phyloP scores from a whole-genome alignment of 805 yeast genomes.

The Candida koratica region DNA sequence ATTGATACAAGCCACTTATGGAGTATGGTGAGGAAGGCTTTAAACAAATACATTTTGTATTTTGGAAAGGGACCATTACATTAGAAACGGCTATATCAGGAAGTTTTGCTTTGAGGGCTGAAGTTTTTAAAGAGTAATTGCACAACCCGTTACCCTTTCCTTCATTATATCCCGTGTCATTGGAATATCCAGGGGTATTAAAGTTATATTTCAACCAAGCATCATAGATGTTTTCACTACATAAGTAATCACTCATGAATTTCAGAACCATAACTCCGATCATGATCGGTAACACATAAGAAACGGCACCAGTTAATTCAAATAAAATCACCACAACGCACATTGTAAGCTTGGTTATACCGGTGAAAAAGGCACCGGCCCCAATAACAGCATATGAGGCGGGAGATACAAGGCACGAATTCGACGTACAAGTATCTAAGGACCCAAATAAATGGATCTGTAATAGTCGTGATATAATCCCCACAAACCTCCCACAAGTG shows the following conservation, averaged over 20 bases:
- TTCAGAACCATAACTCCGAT: slow-evolving; percentile 72
- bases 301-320: slow-evolving; percentile 82
- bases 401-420: slow-evolving; percentile 65
- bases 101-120: slow-evolving; percentile 24
- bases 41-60: slow-evolving; percentile 27
- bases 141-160: slow-evolving; percentile 40
- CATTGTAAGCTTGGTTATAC: slow-evolving; percentile 75
- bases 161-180: slow-evolving; percentile 18
- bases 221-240: slow-evolving; percentile 63
- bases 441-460: slow-evolving; percentile 38
- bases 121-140: slow-evolving; percentile 27
- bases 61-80: slow-evolving; percentile 29
- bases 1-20: slow-evolving; percentile 16
- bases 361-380: slow-evolving; percentile 77
- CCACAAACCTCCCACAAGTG: slow-evolving; percentile 52
- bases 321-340: slow-evolving; percentile 76
- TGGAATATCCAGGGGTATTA: slow-evolving; percentile 17
- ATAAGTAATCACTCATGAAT: slow-evolving; percentile 62
- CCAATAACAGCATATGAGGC: slow-evolving; percentile 89
- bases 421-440: slow-evolving; percentile 40
- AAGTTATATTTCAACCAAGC: slow-evolving; percentile 30
- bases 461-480: slow-evolving; percentile 46
- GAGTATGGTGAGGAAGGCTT: slow-evolving; percentile 25
- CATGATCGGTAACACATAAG: slow-evolving; percentile 84
- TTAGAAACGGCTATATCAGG: slow-evolving; percentile 28